Conservation (phyloP, 192 early-diverging fungal species). For the Lunasporangiospora selenospora region DNA sequence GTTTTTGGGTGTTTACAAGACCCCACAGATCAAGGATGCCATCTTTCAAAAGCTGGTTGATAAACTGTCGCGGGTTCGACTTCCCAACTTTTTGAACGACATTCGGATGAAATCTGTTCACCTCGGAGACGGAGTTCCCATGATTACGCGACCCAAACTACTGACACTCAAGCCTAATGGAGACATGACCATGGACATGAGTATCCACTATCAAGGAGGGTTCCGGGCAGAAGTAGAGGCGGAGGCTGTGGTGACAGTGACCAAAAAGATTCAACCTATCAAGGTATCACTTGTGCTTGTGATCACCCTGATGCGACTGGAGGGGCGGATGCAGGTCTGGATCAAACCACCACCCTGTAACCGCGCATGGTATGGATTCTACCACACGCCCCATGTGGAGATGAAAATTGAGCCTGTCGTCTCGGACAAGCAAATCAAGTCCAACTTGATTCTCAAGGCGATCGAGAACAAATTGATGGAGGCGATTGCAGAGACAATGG, state of each 20-base stretch:
- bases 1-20: constrained; percentile 75
- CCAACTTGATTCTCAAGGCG: constrained; percentile 80
- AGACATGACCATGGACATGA: constrained; percentile 75
- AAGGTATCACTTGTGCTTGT: constrained; percentile 79
- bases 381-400: constrained; percentile 76
- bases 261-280: constrained; percentile 65
- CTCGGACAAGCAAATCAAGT: constrained; percentile 82
- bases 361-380: constrained; percentile 88
- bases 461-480: constrained; percentile 88
- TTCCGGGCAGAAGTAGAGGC: constrained; percentile 79
- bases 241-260: constrained; percentile 63
- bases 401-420: constrained; percentile 81
- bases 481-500: constrained; percentile 76
- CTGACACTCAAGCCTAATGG: constrained; percentile 74
- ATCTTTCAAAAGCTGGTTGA: constrained; percentile 69
- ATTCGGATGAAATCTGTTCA: constrained; percentile 79
- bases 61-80: constrained; percentile 65
- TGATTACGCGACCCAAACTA: constrained; percentile 79
- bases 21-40: constrained; percentile 62
- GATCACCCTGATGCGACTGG: constrained; percentile 74
- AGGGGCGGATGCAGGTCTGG: constrained; percentile 76
- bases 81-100: constrained; percentile 78
- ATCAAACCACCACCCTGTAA: constrained; percentile 85
- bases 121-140: constrained; percentile 79
- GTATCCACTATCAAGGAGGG: constrained; percentile 81